A percentile compares a stretch with the other conserved stretches of the same genome.
Evolutionary conservation across 345 rosid species (phyloP).

Genomic region (Brassica incana): DNA sequence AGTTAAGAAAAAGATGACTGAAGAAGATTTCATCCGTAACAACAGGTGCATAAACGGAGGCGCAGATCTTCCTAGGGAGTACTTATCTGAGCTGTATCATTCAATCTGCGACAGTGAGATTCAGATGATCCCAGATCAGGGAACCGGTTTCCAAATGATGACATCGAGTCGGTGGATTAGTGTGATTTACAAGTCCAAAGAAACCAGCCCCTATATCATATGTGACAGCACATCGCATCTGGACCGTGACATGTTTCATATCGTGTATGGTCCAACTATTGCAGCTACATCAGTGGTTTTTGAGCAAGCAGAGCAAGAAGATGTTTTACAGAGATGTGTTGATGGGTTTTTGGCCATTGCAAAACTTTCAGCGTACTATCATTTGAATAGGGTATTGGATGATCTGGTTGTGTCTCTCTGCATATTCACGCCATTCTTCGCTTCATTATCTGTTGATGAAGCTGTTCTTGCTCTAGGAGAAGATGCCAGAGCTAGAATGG

Average conservation of each 20-base stretch:
- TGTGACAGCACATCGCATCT: constrained; percentile 54
- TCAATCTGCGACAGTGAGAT: constrained; percentile 75
- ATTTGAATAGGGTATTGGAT: constrained; percentile 58
- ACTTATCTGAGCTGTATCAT: constrained; percentile 61
- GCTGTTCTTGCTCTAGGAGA: constrained; percentile 60
- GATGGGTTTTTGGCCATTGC: constrained; percentile 74
- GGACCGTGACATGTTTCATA: constrained; percentile 64
- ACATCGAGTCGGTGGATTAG: constrained; percentile 67
- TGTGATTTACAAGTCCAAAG: constrained; percentile 63
- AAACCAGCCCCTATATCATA: constrained; percentile 51
- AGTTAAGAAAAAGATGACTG: constrained; percentile 80
- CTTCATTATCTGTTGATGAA: constrained; percentile 52
- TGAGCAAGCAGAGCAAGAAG: constrained; percentile 70
- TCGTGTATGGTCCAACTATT: constrained; percentile 59
- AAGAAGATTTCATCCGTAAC: constrained; percentile 72
- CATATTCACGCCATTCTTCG: constrained; percentile 59
- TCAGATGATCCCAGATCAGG: constrained; percentile 68
- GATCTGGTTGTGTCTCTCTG: constrained; percentile 68
- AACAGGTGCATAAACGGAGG: constrained; percentile 71
- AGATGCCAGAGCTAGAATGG: constrained; percentile 62
- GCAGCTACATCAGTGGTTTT: constrained; percentile 78
- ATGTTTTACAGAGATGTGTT: constrained; percentile 55
- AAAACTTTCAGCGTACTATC: constrained; percentile 58
- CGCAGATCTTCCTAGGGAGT: constrained; percentile 69
- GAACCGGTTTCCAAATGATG: constrained; percentile 55